phyloP scores from a whole-genome alignment of 129 eudicot species.

The sunflower (Helianthus annuus) region HanXRQr2.0-SUNRISE NC_035443.2:7859153-7859652 shows the following conservation, averaged over 20 bases:
- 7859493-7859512: no score
- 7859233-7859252: slow-evolving; percentile 3
- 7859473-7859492: no score
- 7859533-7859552: no score
- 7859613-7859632: no score
- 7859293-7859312: slow-evolving; percentile 6
- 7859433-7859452: slow-evolving; percentile 13
- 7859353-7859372: slow-evolving; percentile 9
- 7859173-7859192: not conserved
- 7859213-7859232: not conserved
- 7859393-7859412: slow-evolving; percentile 8
- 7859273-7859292: slow-evolving; percentile 1
- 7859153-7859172: slow-evolving; percentile 4
- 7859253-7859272: not conserved
- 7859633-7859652: no score
- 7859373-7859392: slow-evolving; percentile 14
- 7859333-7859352: slow-evolving; percentile 10
- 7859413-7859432: not conserved
- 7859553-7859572: no score
- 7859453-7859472: no score
- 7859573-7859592: no score
- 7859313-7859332: not conserved
- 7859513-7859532: no score
- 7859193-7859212: not conserved
- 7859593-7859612: no score